Conservation (phyloP, 257 asterid species). For the Phtheirospermum japonicum region DNA sequence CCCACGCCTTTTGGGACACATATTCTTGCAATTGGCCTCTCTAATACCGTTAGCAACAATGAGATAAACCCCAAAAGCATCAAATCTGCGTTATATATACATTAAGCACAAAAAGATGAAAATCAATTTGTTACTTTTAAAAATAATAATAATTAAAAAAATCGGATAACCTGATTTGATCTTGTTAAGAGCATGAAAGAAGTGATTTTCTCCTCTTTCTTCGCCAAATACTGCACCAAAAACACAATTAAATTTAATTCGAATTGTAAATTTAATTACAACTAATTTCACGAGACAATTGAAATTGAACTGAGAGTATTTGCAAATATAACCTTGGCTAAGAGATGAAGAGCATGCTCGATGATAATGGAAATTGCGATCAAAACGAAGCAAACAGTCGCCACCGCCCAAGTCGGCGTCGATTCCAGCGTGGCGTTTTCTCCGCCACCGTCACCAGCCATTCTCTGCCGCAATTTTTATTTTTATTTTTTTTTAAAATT, state of each 20-base stretch:
- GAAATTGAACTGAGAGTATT: not conserved
- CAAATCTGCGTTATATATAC: conserved; percentile 46
- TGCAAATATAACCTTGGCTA: not conserved
- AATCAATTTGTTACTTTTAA: not conserved
- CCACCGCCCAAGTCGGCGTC: not conserved
- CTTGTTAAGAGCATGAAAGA: conserved; percentile 54
- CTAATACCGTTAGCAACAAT: conserved; percentile 49
- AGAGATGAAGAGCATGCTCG: not conserved
- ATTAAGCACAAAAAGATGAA: not conserved
- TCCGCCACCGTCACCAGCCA: not conserved
- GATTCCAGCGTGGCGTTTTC: not conserved
- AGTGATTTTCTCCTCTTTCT: conserved; percentile 54
- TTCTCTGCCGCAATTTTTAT: not conserved
- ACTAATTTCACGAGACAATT: too few species aligned
- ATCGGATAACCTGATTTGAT: conserved; percentile 42
- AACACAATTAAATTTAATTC: not conserved
- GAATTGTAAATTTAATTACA: too few species aligned
- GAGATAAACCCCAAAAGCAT: conserved; percentile 79
- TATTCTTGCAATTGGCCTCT: conserved; percentile 50
- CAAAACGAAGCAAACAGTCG: not conserved
- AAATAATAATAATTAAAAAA: not conserved
- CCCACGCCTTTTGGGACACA: conserved; percentile 46
- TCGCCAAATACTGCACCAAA: conserved; percentile 43
- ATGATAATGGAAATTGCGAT: not conserved
- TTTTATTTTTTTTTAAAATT: too few species aligned